Evolutionary conservation across 257 asterid species (phyloP), one percentile per base, ranked within the genome.

Genomic region (Cruciata laevipes): DNA sequence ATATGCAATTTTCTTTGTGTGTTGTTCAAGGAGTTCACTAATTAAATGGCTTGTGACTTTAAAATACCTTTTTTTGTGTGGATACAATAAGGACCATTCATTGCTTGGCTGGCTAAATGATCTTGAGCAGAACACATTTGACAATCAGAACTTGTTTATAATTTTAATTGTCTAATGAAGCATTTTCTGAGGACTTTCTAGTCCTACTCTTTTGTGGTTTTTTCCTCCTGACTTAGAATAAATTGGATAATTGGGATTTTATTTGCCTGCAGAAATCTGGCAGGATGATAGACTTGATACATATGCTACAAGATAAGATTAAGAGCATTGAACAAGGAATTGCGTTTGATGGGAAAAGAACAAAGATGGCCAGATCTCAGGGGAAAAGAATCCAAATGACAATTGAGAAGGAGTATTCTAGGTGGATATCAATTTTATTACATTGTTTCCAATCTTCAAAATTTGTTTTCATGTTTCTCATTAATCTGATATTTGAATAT

Each of bases 351-450:
- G 95, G 99, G 71, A 89, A 77, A 81, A 83, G 83, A 73, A 87
- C 87, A 11, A 94, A 85, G 87, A 69, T 74, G 2, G 96, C 95
- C 62, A 87, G 96, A 84, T 85, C 91, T 71, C 99, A 90, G 73
- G 99, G 97, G 65, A 84, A 84, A 82, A 88, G 81, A 78, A 69
- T 87, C 35, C 86, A 88, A 6, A 78, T 90, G 75, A 77, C 97
- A 1, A 73, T 88, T 69, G 96, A 90, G 71, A 88, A 85, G 69
- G 97, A 94, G 82, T 94, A 90, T 60, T 83, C 96, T 0, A 87
- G 98, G 98, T 89, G 21, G 53, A 57, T 62, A 14, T 70, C 62
- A 10, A 47, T 51, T 3, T 66, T 4, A 18, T 49, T 61, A 18
- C 32, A 51, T 66, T 14, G 31, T 10, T 49, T 47, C 16, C 44